Percentiles rank a stretch among this genome's conserved stretches.
Evolutionary conservation across 2,329 filamentous ascomycete genomes (phyloP).

Genomic region (Colletotrichum sidae): DNA sequence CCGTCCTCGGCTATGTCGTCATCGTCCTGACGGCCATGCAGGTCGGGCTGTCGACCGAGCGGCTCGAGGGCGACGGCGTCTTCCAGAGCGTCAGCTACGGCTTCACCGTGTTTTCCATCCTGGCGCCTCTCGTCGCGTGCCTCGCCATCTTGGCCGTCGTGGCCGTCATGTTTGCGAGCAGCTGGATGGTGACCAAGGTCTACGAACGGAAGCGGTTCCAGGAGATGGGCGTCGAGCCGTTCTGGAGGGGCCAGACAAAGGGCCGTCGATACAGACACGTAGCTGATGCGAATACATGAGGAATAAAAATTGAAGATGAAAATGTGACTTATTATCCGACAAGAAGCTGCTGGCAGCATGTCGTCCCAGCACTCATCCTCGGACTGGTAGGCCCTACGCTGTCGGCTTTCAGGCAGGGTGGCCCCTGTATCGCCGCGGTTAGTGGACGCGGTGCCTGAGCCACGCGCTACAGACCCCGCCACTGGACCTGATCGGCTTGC

Average conservation of each 20-base stretch:
- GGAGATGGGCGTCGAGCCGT: conserved; percentile 37
- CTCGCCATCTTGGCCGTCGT: conserved; percentile 41
- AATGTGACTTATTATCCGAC: background rate
- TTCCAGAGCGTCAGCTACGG: conserved; percentile 60
- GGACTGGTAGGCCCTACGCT: too few relatives aligned
- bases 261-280: conserved; percentile 15
- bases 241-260: conserved; percentile 26
- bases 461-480: background rate
- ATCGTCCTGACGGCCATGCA: conserved; percentile 63
- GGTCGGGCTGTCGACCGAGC: conserved; percentile 54
- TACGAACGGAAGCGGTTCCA: conserved; percentile 42
- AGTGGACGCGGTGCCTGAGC: too few relatives aligned
- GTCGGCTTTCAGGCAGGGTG: too few relatives aligned
- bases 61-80: conserved; percentile 45
- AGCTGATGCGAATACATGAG: background rate
- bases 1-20: conserved; percentile 49
- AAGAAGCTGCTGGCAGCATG: too few relatives aligned
- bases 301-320: background rate
- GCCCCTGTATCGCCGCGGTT: too few relatives aligned
- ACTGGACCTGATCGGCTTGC: conserved; percentile 10
- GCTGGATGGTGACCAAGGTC: conserved; percentile 34
- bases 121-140: conserved; percentile 50
- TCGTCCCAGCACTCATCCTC: too few relatives aligned
- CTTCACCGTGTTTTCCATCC: conserved; percentile 60
- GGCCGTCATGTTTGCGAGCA: conserved; percentile 35